These are phyloP conservation scores for Botrytis cinerea DNA, from an alignment of 2,329 filamentous ascomycete genomes.

Conservation along the genomic window DNA sequence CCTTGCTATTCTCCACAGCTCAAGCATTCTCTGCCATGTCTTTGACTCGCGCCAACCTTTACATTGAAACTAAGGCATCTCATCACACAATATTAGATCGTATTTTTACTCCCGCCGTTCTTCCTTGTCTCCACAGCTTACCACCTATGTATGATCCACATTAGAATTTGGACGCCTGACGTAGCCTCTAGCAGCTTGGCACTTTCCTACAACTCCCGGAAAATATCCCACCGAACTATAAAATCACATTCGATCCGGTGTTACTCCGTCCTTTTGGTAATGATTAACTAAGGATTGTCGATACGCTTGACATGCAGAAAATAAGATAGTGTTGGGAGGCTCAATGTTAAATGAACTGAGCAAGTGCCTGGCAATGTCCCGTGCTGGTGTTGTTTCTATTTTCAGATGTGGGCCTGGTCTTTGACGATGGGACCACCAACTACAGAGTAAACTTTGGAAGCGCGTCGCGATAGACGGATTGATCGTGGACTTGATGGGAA, in stretches of 20 bases:
- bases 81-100: background rate
- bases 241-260: background rate
- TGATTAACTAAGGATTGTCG: background rate
- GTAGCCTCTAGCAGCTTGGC: background rate
- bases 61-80: too few relatives aligned
- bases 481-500: background rate
- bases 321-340: background rate
- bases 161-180: background rate
- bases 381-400: slow-evolving; percentile 5
- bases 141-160: background rate
- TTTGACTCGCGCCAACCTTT: background rate
- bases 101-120: background rate
- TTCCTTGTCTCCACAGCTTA: too few relatives aligned
- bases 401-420: slow-evolving; percentile 1
- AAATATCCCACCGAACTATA: background rate
- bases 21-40: background rate
- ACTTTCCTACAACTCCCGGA: background rate
- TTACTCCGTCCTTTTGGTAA: background rate
- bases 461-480: too few relatives aligned
- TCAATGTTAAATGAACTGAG: slow-evolving; percentile 3
- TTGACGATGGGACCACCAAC: background rate
- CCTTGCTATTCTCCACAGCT: background rate
- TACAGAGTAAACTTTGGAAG: background rate
- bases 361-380: background rate
- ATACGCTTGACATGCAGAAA: background rate